These are phyloP conservation scores for Lodderomyces orthopsilosis DNA, from an alignment of 1,139 yeast species.

Conservation along the genomic window DNA sequence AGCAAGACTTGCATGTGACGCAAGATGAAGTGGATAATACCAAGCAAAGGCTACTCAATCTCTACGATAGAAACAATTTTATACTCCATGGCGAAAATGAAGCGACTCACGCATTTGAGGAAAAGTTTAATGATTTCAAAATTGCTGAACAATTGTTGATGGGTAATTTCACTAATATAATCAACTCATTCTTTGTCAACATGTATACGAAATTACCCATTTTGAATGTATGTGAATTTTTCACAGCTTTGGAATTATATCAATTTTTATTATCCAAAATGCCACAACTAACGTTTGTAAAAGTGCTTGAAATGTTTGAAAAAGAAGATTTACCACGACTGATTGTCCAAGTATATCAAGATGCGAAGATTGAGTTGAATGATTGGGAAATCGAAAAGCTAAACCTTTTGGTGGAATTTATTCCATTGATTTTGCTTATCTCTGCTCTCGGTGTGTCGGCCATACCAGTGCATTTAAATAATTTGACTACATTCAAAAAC, in stretches of 20 bases:
- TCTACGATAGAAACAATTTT: conserved; percentile 17
- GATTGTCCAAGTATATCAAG: conserved; percentile 16
- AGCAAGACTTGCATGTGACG: conserved; percentile 17
- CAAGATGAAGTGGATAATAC: conserved; percentile 15
- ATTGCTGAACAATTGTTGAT: conserved; percentile 22
- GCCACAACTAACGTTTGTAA: conserved; percentile 21
- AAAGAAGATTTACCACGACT: conserved; percentile 10
- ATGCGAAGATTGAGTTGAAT: conserved; percentile 20
- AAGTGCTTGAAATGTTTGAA: conserved; percentile 21
- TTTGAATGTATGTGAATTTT: conserved; percentile 28
- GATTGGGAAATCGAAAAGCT: conserved; percentile 19
- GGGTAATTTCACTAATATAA: conserved; percentile 19
- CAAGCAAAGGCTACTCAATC: conserved; percentile 16
- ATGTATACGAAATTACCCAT: conserved; percentile 38
- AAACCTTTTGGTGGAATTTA: conserved; percentile 19
- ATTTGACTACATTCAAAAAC: conserved; percentile 26
- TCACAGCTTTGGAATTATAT: conserved; percentile 32
- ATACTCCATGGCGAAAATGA: conserved; percentile 1
- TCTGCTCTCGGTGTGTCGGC: conserved; percentile 36
- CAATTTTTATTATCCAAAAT: conserved; percentile 21
- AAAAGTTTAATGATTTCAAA: conserved; percentile 16
- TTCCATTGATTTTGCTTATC: conserved; percentile 29
- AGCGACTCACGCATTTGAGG: conserved; percentile 12
- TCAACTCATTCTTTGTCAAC: conserved; percentile 34
- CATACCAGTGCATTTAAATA: conserved; percentile 34